Evolutionary conservation across 129 eudicot species (phyloP), one percentile per base, ranked within the genome.

Genomic region (Ambrosia artemisiifolia): DNA sequence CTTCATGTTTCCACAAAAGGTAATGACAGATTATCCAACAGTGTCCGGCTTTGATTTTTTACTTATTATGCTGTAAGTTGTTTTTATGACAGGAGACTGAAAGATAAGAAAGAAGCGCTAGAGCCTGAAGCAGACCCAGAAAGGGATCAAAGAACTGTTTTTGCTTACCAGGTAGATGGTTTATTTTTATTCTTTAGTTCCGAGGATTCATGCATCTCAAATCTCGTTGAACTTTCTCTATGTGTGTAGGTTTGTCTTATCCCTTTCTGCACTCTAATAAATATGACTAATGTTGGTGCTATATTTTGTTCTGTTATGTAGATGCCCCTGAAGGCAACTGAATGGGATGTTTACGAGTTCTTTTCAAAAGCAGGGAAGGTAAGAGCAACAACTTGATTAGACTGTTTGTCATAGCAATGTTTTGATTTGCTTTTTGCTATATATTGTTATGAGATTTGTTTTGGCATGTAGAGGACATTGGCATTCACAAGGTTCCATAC

Each of bases 91-190:
- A 94, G 99, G 97, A 88, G 96, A 79, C 78, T 78, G 70, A 94
- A 88, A 73, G 96, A 87, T 16, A 94, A 94, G 75, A 90, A 87
- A 72, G 98, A 94, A 80, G 82, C 67, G 20, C 81, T 73, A 18
- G 99, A 94, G 86, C 97, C 99, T 78, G 99, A 94, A 90, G 97
- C 97, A 69, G 99, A 94, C 65, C 99, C 99, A 62, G 99, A 94
- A 75, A 86, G 99, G 79, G 99, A 94, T 70, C 99, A 94, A 79
- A 84, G 99, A 76, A 94, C 97, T 69, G 99, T 94, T 72, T 94
- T 94, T 75, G 97, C 97, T 13, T 94, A 94, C 72, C 99, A 94
- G 98, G 98, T 90, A 64, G 16, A 35, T 67, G 10, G 49, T 32
- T 72, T 62, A 11, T 64, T 6, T 44, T 2, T 12, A 11, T 12